phyloP scores from a whole-genome alignment of 2,329 filamentous ascomycete genomes.

The Scedosporium apiospermum region DNA sequence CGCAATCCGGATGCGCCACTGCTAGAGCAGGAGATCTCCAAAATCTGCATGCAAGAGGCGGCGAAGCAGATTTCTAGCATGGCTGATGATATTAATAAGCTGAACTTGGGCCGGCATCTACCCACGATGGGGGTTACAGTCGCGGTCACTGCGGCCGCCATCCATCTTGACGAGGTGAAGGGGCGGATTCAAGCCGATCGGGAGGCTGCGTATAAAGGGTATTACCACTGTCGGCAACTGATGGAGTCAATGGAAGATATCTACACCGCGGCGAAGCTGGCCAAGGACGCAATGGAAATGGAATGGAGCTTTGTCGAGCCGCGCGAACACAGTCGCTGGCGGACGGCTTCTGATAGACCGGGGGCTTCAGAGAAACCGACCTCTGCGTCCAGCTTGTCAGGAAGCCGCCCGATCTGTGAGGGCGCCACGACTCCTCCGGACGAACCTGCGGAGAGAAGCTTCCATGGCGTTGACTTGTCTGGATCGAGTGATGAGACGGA shows the following conservation, averaged over 20 bases:
- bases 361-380: no score
- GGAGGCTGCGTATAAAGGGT: constrained; percentile 65
- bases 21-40: constrained; percentile 72
- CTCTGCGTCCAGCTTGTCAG: no score
- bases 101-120: constrained; percentile 67
- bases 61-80: constrained; percentile 80
- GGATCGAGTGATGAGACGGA: no score
- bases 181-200: constrained; percentile 64
- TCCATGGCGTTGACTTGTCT: no score
- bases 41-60: constrained; percentile 72
- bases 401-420: no score
- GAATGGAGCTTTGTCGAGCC: no score
- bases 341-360: no score
- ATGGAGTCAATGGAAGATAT: constrained; percentile 81
- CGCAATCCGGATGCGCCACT: constrained; percentile 45
- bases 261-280: constrained; percentile 73
- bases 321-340: no score
- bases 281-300: no score
- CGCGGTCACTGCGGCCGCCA: constrained; percentile 84
- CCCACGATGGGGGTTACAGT: constrained; percentile 88
- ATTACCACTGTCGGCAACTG: constrained; percentile 85
- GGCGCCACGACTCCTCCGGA: no score
- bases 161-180: constrained; percentile 87
- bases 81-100: constrained; percentile 63
- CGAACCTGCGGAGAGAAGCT: no score